Conservation (phyloP, 2,329 filamentous ascomycete genomes). For the Pestalotiopsis sp. region DNA sequence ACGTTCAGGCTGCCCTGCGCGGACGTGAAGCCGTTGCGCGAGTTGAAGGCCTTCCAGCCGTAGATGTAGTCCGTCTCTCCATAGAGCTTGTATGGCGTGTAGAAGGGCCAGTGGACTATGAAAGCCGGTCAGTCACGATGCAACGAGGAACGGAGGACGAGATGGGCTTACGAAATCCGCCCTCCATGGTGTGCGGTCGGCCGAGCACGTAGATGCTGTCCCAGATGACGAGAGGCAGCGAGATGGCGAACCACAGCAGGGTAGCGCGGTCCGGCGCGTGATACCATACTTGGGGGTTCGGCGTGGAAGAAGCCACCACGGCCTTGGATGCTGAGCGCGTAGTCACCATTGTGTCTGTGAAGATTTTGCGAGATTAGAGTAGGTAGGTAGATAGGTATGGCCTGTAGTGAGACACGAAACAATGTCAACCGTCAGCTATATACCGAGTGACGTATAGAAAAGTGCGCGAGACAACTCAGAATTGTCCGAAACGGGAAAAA, state of each 20-base stretch:
- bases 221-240: slow-evolving; percentile 80
- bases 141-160: background rate
- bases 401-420: background rate
- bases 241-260: slow-evolving; percentile 73
- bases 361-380: background rate
- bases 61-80: slow-evolving; percentile 80
- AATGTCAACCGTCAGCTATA: background rate
- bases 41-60: slow-evolving; percentile 72
- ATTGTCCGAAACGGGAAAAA: background rate
- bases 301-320: background rate
- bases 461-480: background rate
- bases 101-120: slow-evolving; percentile 69
- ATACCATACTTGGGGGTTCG: slow-evolving; percentile 31
- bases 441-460: background rate
- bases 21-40: slow-evolving; percentile 72
- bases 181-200: slow-evolving; percentile 81
- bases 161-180: slow-evolving; percentile 51
- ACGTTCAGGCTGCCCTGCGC: slow-evolving; percentile 74
- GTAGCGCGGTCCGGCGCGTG: slow-evolving; percentile 49
- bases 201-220: slow-evolving; percentile 79
- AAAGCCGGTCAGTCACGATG: background rate
- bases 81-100: slow-evolving; percentile 79
- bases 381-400: background rate
- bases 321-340: slow-evolving; percentile 26
- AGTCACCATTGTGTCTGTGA: slow-evolving; percentile 27